Conservation (phyloP, 2,329 filamentous ascomycete species). For the Xylaria sp. region DNA sequence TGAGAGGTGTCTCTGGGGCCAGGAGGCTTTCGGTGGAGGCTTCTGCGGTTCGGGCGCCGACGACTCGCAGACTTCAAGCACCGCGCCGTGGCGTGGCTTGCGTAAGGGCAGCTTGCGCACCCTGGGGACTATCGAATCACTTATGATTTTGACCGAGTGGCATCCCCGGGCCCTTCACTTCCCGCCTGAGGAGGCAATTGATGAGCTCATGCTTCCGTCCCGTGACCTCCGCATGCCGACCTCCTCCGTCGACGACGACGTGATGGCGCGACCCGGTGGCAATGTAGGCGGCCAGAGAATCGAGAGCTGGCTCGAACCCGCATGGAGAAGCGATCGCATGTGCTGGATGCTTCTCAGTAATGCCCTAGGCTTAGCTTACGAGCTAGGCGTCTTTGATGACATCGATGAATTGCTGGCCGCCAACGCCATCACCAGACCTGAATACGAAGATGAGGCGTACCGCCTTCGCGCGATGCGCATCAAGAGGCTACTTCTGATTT, state of each 20-base stretch:
- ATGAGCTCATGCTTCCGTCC: slow-evolving; percentile 73
- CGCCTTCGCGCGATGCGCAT: slow-evolving; percentile 83
- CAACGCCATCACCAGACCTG: slow-evolving; percentile 68
- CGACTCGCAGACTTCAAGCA: slow-evolving; percentile 72
- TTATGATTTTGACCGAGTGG: slow-evolving; percentile 97
- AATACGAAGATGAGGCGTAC: slow-evolving; percentile 80
- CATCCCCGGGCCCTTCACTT: slow-evolving; percentile 95
- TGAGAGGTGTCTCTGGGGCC: slow-evolving; percentile 92
- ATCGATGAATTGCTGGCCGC: slow-evolving; percentile 76
- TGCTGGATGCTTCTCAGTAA: slow-evolving; percentile 98
- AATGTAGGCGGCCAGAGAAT: slow-evolving; percentile 85
- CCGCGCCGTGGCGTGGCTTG: slow-evolving; percentile 76
- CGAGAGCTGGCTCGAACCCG: slow-evolving; percentile 95
- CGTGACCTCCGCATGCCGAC: slow-evolving; percentile 61
- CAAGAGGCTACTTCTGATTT: slow-evolving; percentile 87
- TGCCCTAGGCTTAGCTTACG: slow-evolving; percentile 88
- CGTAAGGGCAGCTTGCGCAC: slow-evolving; percentile 84
- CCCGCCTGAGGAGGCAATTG: slow-evolving; percentile 80
- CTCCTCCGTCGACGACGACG: slow-evolving; percentile 57
- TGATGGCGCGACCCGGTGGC: slow-evolving; percentile 57
- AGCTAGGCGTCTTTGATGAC: slow-evolving; percentile 94
- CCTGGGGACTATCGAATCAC: slow-evolving; percentile 90
- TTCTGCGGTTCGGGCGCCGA: slow-evolving; percentile 79
- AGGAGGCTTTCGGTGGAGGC: slow-evolving; percentile 92
- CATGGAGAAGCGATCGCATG: slow-evolving; percentile 94